These are phyloP conservation scores for Pyrus pyrifolia DNA, from an alignment of 306 rosid species.

Conservation along the genomic window DNA sequence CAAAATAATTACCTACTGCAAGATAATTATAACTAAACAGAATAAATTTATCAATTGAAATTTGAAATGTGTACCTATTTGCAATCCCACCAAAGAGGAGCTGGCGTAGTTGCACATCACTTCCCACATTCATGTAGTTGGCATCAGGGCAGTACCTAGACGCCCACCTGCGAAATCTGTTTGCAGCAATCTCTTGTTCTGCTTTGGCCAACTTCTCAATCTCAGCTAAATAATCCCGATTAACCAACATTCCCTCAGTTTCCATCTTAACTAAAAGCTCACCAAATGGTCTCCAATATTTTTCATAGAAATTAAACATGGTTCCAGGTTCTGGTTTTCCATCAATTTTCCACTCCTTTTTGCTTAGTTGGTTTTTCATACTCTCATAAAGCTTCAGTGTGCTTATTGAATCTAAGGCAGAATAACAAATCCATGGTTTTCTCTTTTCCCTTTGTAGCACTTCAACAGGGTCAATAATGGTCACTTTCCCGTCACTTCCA, in stretches of 20 bases:
- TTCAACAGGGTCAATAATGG: slow-evolving; percentile 72
- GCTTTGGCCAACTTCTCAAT: slow-evolving; percentile 82
- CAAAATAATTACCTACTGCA: not conserved
- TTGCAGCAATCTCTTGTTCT: slow-evolving; percentile 74
- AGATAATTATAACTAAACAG: not conserved
- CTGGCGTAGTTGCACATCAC: slow-evolving; percentile 84
- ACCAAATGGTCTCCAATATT: slow-evolving; percentile 91
- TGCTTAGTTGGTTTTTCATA: slow-evolving; percentile 28
- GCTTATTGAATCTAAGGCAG: slow-evolving; percentile 50
- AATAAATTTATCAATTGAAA: not conserved
- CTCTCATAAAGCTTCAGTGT: slow-evolving; percentile 52
- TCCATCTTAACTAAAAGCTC: slow-evolving; percentile 85
- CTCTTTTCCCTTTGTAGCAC: slow-evolving; percentile 79
- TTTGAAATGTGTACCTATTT: slow-evolving; percentile 51
- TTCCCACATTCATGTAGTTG: slow-evolving; percentile 87
- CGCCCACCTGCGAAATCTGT: slow-evolving; percentile 89
- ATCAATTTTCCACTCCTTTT: slow-evolving; percentile 29
- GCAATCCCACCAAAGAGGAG: slow-evolving; percentile 76
- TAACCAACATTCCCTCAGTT: slow-evolving; percentile 94
- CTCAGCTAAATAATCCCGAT: slow-evolving; percentile 65
- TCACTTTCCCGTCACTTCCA: slow-evolving; percentile 53
- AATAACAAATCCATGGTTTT: slow-evolving; percentile 47
- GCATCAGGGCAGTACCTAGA: slow-evolving; percentile 76
- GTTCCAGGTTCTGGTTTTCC: slow-evolving; percentile 28
- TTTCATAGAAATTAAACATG: slow-evolving; percentile 75